Evolutionary conservation across 768 basidiomycete genomes (phyloP).

Genomic region (Termitomyces sp.): DNA sequence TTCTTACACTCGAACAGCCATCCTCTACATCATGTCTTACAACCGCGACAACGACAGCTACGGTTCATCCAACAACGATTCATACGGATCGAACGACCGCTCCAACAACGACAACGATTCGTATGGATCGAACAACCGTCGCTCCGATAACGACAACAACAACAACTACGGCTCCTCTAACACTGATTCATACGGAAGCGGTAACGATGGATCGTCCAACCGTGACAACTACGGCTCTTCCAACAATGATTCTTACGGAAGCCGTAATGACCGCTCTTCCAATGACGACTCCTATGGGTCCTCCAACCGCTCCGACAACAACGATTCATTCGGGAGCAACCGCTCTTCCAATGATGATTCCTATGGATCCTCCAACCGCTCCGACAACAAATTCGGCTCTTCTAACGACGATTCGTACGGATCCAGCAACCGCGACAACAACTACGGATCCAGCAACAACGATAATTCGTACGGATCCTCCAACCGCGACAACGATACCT

Average conservation of each 20-base stretch:
- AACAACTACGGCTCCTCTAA: slow-evolving; percentile 16
- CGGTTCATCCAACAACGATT: slow-evolving; percentile 28
- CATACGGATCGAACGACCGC: slow-evolving; percentile 19
- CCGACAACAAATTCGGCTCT: slow-evolving; percentile 25
- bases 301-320: slow-evolving; percentile 16
- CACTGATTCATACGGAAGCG: slow-evolving; percentile 7
- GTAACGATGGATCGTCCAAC: slow-evolving; percentile 22
- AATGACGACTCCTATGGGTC: slow-evolving; percentile 24
- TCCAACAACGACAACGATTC: slow-evolving; percentile 23
- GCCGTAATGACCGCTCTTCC: slow-evolving; percentile 19
- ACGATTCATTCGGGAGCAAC: slow-evolving; percentile 20
- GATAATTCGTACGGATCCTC: slow-evolving; percentile 23
- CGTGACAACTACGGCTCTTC: slow-evolving; percentile 25
- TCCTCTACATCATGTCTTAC: not conserved
- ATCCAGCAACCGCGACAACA: slow-evolving; percentile 13
- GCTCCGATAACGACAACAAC: slow-evolving; percentile 12
- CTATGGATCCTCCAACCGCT: not conserved
- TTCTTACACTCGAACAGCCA: not conserved
- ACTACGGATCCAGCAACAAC: slow-evolving; percentile 17
- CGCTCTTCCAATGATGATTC: slow-evolving; percentile 11
- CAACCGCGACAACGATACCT: slow-evolving; percentile 20
- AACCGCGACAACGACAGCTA: slow-evolving; percentile 16
- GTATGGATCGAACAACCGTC: slow-evolving; percentile 19
- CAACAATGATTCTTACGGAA: slow-evolving; percentile 19
- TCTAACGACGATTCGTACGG: slow-evolving; percentile 19